Evolutionary conservation across 139 green algal species (phyloP).

Genomic region (Tetraselmis chui): DNA sequence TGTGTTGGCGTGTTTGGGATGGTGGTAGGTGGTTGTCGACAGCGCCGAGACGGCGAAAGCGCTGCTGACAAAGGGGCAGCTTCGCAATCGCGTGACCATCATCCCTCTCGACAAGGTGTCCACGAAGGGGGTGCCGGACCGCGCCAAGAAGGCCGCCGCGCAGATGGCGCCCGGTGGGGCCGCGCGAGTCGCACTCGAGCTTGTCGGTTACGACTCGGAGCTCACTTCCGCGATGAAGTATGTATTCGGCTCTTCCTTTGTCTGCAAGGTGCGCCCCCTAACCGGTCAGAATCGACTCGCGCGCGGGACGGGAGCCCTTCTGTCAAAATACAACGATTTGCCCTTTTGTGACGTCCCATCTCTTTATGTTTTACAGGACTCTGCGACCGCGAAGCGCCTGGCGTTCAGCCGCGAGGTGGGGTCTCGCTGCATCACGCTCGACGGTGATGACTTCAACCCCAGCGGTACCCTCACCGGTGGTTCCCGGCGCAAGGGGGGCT

Average conservation of each 20-base stretch:
- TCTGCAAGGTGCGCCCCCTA: constrained; percentile 73
- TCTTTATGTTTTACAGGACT: too few species aligned
- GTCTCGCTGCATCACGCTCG: constrained; percentile 83
- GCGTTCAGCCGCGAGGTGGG: constrained; percentile 83
- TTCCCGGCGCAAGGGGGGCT: constrained; percentile 44
- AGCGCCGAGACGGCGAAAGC: constrained; percentile 76
- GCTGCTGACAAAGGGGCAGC: constrained; percentile 73
- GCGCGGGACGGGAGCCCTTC: too few species aligned
- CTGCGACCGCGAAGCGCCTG: constrained; percentile 79
- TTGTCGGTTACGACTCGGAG: constrained; percentile 70
- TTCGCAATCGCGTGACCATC: constrained; percentile 87
- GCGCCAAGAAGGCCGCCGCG: constrained; percentile 26
- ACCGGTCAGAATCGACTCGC: background rate
- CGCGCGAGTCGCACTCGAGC: constrained; percentile 72
- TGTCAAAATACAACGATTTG: too few species aligned
- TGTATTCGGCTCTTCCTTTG: constrained; percentile 84
- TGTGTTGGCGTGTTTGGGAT: too few species aligned
- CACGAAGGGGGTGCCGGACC: constrained; percentile 9
- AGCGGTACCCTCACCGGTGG: constrained; percentile 72
- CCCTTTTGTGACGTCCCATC: too few species aligned
- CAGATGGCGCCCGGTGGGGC: constrained; percentile 37
- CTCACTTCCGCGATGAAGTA: constrained; percentile 86
- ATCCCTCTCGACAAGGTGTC: constrained; percentile 94
- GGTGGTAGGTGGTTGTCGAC: constrained; percentile 77
- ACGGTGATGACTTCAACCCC: constrained; percentile 96